Evolutionary conservation across 2,329 filamentous ascomycete genomes (phyloP), one percentile per base, ranked within the genome.

Genomic region (Venturia oleaginea): DNA sequence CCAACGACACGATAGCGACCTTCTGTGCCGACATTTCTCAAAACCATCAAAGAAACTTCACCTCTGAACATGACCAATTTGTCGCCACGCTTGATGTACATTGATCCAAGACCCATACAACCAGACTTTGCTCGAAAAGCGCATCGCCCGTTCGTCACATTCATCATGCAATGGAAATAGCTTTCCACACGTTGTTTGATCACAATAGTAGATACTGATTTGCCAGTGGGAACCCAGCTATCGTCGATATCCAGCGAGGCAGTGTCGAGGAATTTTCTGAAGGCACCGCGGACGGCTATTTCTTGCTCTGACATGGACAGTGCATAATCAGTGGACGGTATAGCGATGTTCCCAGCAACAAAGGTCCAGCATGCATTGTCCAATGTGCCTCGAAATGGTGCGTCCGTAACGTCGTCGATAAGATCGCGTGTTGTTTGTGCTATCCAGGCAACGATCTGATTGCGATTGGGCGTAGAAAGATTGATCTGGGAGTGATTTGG

Each of bases 161-260:
- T 54, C 48, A 54, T 54, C 48, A 32, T 54, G 17, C 48, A 54
- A 32, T 54, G 48, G 27, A 54, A 54, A 32, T 54, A 54, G 48
- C 48, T 54, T 32, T 54, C 48, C 6, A 32, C 11, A 6, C 48
- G 10, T 32, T 54, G 48, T 54, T 5, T 54, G 11, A 30, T 24
- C 27, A 4, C 19, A 8, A 11, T 17, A 17, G 48, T 24, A 54
- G 48, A 54, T 17, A 24, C 17, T 10, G 48, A 54, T 32, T 4
- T 30, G 13, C 32, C 24, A 11, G 11, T 24, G 22, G n/a, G 4
- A 11, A 19, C 43, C 43, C 43, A 46, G 17, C 11, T n/a, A 3
- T 46, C 3, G 43, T 24, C 19, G 5, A 46, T n/a, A 0, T 22
- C 10, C 15, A 54, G 48, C 5, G 15, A 7, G 30, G 24, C 4